A percentile compares a stretch with the other conserved stretches of the same genome.
Conservation (phyloP, 1,139 yeast genomes). For the Spencermartinsiella ligniputridi region DNA sequence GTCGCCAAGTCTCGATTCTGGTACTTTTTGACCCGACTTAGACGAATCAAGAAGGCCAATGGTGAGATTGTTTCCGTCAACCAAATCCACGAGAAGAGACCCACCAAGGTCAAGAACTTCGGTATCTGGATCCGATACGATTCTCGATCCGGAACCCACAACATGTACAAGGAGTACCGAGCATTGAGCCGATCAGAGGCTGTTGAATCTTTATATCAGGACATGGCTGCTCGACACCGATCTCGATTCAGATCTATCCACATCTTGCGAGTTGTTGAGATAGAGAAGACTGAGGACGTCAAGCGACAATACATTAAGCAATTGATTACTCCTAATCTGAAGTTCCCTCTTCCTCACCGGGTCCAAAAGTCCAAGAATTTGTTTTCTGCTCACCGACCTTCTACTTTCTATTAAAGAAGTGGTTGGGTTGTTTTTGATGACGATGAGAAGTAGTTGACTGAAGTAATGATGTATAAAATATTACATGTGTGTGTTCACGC, state of each 20-base stretch:
- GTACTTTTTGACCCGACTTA: constrained; percentile 99
- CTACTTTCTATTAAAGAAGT: constrained; percentile 80
- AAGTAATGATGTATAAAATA: constrained; percentile 2
- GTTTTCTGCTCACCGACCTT: constrained; percentile 90
- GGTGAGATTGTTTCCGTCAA: constrained; percentile 98
- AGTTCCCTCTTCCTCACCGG: constrained; percentile 99
- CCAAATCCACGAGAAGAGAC: constrained; percentile 89
- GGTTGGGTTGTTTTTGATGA: not conserved
- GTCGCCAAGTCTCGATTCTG: constrained; percentile 99
- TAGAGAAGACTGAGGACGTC: constrained; percentile 95
- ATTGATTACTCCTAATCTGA: constrained; percentile 91
- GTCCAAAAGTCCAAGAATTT: constrained; percentile 84
- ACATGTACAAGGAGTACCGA: constrained; percentile 99
- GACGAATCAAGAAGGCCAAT: constrained; percentile 99
- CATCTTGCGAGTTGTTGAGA: constrained; percentile 93
- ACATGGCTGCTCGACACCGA: constrained; percentile 99
- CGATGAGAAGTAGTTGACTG: not conserved
- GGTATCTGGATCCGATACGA: constrained; percentile 99
- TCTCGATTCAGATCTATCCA: constrained; percentile 99
- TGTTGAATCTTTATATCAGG: constrained; percentile 98
- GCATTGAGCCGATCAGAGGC: constrained; percentile 99
- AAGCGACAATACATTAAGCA: constrained; percentile 99
- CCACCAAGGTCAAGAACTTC: constrained; percentile 99
- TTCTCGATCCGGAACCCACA: constrained; percentile 99
- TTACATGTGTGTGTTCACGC: no score